These are phyloP conservation scores for Epichloe coenophiala DNA, from an alignment of 2,329 filamentous ascomycete species.

Conservation along the genomic window DNA sequence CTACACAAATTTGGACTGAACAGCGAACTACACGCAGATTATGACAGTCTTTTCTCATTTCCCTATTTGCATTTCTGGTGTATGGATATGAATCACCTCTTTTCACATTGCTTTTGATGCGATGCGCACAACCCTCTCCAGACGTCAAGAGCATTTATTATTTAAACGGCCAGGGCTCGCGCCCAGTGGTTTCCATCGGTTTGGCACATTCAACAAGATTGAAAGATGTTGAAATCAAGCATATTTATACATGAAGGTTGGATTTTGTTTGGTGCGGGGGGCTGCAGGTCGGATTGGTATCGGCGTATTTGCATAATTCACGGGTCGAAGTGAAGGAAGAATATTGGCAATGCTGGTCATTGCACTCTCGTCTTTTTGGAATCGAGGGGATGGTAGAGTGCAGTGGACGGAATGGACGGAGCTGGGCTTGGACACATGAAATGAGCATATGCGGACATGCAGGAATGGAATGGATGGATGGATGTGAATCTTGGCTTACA, in stretches of 20 bases:
- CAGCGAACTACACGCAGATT: background rate
- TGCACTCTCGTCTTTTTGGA: slow-evolving; percentile 4
- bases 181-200: background rate
- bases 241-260: background rate
- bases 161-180: background rate
- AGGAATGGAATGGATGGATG: background rate
- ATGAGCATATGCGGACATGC: background rate
- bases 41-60: background rate
- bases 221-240: background rate
- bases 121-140: no score
- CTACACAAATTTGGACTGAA: background rate
- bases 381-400: background rate
- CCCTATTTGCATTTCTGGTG: background rate
- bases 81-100: background rate
- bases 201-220: background rate
- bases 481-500: background rate
- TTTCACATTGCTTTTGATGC: background rate
- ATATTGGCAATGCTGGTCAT: slow-evolving; percentile 5
- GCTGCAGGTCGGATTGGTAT: background rate
- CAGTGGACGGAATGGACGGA: background rate
- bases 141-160: background rate
- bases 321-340: background rate
- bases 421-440: background rate
- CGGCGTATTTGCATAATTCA: background rate
- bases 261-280: background rate